Conservation (phyloP, 2,329 filamentous ascomycete species). For the Teratosphaeriaceae sp. region DNA sequence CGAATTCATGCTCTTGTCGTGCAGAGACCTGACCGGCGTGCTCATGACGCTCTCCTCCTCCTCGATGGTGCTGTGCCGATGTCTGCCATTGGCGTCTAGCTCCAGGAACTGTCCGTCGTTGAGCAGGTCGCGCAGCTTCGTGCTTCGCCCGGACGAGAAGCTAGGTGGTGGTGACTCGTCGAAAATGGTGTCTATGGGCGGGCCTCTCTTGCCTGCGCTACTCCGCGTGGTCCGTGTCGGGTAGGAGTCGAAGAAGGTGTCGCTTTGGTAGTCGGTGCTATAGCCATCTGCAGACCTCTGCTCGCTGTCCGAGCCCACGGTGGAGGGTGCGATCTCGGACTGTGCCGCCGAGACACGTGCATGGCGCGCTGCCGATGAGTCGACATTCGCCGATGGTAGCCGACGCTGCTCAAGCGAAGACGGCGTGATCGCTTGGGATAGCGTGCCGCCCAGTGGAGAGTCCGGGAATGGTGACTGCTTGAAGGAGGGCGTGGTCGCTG, state of each 20-base stretch:
- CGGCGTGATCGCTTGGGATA: constrained; percentile 10
- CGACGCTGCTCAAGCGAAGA: constrained; percentile 12
- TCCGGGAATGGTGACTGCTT: constrained; percentile 12
- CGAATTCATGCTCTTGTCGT: constrained; percentile 27
- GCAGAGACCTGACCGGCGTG: constrained; percentile 41
- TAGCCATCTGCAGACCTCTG: constrained; percentile 65
- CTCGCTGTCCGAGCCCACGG: constrained; percentile 64
- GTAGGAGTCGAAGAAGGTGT: constrained; percentile 70
- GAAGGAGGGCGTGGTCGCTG: constrained; percentile 12
- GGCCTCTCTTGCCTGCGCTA: constrained; percentile 60
- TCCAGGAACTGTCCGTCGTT: constrained; percentile 40
- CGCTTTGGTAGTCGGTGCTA: constrained; percentile 71
- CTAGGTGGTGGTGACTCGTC: constrained; percentile 59
- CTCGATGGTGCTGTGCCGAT: constrained; percentile 42
- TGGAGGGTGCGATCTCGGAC: constrained; percentile 54
- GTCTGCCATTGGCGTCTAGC: constrained; percentile 26
- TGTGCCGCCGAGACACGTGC: constrained; percentile 48
- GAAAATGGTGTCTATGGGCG: constrained; percentile 70
- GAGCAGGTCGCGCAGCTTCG: constrained; percentile 41
- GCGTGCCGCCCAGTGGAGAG: constrained; percentile 9
- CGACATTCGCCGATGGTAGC: constrained; percentile 11
- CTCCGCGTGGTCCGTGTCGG: constrained; percentile 64
- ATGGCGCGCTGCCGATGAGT: constrained; percentile 10
- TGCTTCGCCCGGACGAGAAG: constrained; percentile 28
- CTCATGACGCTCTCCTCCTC: constrained; percentile 39